phyloP scores from a whole-genome alignment of 1,284 basidiomycete genomes.

The Porodaedalea pini region DNA sequence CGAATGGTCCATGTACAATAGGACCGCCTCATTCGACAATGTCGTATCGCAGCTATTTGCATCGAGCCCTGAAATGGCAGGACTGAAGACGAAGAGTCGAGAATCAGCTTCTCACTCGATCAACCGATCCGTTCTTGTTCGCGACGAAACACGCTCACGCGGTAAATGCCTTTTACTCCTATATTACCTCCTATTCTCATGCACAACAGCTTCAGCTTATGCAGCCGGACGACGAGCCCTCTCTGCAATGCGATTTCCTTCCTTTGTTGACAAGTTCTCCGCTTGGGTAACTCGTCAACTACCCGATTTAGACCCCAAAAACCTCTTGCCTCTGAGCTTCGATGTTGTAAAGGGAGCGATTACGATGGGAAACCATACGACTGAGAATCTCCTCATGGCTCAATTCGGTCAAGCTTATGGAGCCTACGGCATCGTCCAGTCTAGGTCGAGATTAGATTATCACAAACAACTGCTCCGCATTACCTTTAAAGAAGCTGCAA shows the following conservation, averaged over 20 bases:
- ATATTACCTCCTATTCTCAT: constrained; percentile 18
- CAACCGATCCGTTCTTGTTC: not conserved
- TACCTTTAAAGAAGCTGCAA: constrained; percentile 59
- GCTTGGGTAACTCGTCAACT: constrained; percentile 57
- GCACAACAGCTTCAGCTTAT: constrained; percentile 27
- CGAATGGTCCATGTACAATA: constrained; percentile 89
- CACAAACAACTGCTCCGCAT: constrained; percentile 78
- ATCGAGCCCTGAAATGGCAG: constrained; percentile 27
- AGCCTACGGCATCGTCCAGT: constrained; percentile 72
- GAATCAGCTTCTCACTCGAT: constrained; percentile 9
- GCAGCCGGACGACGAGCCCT: constrained; percentile 30
- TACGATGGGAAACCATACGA: constrained; percentile 80
- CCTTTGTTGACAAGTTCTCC: constrained; percentile 41
- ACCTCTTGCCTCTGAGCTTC: constrained; percentile 78
- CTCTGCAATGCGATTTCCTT: constrained; percentile 40
- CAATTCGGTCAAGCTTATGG: constrained; percentile 75
- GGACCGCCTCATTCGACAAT: constrained; percentile 81
- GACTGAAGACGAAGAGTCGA: constrained; percentile 9
- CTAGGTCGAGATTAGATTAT: constrained; percentile 73
- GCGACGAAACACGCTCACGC: not conserved
- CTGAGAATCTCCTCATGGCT: constrained; percentile 73
- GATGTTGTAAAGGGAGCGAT: constrained; percentile 72
- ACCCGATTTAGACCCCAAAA: constrained; percentile 70
- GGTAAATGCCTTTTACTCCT: not conserved
- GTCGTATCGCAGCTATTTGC: constrained; percentile 73